A percentile compares a stretch with the other conserved stretches of the same genome.
Conservation (phyloP, 2,329 filamentous ascomycete genomes). For the Xenoacremonium recifei region DNA sequence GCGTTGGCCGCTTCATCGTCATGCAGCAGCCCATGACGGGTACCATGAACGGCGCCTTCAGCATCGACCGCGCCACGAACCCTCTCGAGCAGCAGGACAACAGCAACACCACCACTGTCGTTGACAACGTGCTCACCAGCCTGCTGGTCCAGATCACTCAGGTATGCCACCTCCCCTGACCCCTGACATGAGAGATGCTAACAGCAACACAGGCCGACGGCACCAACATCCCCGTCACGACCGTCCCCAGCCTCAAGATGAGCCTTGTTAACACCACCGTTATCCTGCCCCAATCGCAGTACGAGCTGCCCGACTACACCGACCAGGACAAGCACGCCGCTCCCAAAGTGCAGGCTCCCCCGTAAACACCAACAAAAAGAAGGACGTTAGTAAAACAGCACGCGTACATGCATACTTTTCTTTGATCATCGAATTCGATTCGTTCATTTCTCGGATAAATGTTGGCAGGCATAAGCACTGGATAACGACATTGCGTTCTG, state of each 20-base stretch:
- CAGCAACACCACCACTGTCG: neutral
- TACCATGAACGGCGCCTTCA: neutral
- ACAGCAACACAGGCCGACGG: constrained; percentile 2
- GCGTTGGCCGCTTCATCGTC: neutral
- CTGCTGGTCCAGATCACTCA: neutral
- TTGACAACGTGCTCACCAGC: neutral
- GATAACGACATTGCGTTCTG: too few species aligned
- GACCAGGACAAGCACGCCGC: neutral
- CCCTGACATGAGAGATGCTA: too few species aligned
- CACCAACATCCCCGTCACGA: neutral
- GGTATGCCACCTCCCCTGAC: neutral
- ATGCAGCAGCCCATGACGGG: neutral
- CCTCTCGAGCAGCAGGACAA: neutral
- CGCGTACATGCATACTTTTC: too few species aligned
- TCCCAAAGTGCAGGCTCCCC: too few species aligned
- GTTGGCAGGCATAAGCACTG: too few species aligned
- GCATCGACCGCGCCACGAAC: neutral
- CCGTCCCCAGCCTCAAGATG: constrained; percentile 3
- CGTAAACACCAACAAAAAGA: too few species aligned
- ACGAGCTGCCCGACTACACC: neutral
- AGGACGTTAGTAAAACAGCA: too few species aligned
- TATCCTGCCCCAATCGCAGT: neutral
- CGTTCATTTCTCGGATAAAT: too few species aligned
- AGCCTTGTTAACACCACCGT: neutral
- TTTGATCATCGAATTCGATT: too few species aligned